phyloP scores from a whole-genome alignment of 2,329 filamentous ascomycete species.

The Tolypocladium amazonense region DNA sequence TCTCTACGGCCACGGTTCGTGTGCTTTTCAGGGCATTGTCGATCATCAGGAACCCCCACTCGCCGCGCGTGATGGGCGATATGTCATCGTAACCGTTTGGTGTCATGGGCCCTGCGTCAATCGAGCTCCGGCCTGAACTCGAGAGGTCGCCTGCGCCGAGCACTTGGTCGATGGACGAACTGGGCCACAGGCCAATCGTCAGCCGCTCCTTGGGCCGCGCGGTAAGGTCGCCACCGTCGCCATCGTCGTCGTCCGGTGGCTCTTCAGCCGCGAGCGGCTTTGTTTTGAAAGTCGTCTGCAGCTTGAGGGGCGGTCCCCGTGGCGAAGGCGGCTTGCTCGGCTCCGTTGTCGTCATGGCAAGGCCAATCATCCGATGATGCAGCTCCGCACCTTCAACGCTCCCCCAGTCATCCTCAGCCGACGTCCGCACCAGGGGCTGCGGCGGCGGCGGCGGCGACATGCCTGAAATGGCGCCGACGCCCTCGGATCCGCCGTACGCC shows the following conservation, averaged over 20 bases:
- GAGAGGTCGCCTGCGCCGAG: constrained; percentile 18
- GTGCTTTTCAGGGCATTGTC: constrained; percentile 31
- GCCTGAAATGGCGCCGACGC: constrained; percentile 34
- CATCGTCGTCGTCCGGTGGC: constrained; percentile 14
- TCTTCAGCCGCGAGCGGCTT: not conserved
- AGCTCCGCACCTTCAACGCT: constrained; percentile 11
- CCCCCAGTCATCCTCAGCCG: constrained; percentile 7
- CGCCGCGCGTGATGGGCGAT: constrained; percentile 49
- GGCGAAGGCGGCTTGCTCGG: constrained; percentile 13
- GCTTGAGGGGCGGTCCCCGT: constrained; percentile 22
- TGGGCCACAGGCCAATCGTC: constrained; percentile 17
- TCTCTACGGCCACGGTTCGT: constrained; percentile 40
- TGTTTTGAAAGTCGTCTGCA: constrained; percentile 31
- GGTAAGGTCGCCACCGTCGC: constrained; percentile 24
- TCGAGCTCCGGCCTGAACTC: constrained; percentile 9
- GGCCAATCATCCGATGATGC: constrained; percentile 7
- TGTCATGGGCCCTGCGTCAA: constrained; percentile 36
- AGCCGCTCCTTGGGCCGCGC: constrained; percentile 22
- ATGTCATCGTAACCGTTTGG: constrained; percentile 52
- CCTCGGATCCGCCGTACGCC: constrained; percentile 40
- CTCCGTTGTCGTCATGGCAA: constrained; percentile 14
- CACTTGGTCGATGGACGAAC: constrained; percentile 33
- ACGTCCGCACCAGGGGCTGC: constrained; percentile 9
- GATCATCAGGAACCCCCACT: constrained; percentile 52
- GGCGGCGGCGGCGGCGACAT: constrained; percentile 10